phyloP scores from a whole-genome alignment of 306 rosid genomes.

The Fragaria ananassa region DNA sequence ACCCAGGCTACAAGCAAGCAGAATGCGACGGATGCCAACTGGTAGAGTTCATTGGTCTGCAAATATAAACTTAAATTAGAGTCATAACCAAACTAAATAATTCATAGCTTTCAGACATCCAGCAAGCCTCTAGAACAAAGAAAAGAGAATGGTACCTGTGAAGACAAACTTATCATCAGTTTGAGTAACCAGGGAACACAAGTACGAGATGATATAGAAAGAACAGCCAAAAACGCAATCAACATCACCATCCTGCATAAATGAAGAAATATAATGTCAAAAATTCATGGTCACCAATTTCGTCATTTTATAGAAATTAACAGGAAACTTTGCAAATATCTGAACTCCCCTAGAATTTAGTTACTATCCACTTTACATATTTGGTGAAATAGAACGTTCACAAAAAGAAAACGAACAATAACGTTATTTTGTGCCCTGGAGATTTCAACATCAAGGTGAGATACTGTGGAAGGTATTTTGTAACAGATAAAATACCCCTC shows the following conservation, averaged over 20 bases:
- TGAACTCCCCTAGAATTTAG: neutral
- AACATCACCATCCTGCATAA: constrained; percentile 66
- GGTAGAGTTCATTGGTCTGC: constrained; percentile 99
- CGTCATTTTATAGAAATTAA: neutral
- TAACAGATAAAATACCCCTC: neutral
- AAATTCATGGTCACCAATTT: neutral
- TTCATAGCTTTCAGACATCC: constrained; percentile 5
- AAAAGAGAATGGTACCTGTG: constrained; percentile 64
- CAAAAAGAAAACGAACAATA: neutral
- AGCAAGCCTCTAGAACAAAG: constrained; percentile 20
- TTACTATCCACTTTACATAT: neutral
- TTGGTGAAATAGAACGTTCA: neutral
- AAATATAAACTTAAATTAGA: constrained; percentile 11
- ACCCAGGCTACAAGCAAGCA: constrained; percentile 99
- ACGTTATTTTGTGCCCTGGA: neutral
- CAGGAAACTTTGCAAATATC: neutral
- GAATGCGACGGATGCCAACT: constrained; percentile 95
- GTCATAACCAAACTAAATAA: constrained; percentile 1
- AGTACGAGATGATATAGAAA: constrained; percentile 76
- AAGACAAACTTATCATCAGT: constrained; percentile 91
- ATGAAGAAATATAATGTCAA: constrained; percentile 22
- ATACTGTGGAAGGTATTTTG: neutral
- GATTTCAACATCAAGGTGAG: neutral
- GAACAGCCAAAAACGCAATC: constrained; percentile 64
- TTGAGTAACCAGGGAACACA: constrained; percentile 90